A percentile compares a stretch with the other conserved stretches of the same genome.
These are phyloP conservation scores for Tetrahymena borealis DNA, from an alignment of 73 alveolate species.

Conservation along the genomic window DNA sequence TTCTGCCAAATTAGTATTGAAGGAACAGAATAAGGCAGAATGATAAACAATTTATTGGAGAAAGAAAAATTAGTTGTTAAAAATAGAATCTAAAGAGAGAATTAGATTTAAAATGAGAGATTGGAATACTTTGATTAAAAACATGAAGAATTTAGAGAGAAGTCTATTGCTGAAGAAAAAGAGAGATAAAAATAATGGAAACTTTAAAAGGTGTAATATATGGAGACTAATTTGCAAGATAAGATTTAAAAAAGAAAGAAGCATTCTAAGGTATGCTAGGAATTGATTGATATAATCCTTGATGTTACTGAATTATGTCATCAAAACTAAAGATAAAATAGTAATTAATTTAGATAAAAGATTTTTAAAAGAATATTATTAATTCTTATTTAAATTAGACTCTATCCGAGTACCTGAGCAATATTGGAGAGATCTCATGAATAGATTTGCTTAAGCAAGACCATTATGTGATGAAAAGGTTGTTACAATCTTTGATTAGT, in stretches of 20 bases:
- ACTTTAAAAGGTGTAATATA: neutral
- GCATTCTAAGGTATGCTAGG: neutral
- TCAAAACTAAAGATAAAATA: neutral
- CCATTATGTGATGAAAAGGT: neutral
- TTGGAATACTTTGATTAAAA: neutral
- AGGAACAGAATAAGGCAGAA: neutral
- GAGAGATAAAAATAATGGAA: neutral
- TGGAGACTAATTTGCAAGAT: neutral
- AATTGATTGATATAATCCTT: neutral
- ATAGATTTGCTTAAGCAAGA: neutral
- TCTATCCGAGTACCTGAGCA: neutral
- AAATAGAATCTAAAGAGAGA: neutral
- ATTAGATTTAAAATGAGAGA: neutral
- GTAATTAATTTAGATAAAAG: neutral
- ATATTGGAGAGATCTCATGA: neutral
- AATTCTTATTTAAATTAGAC: neutral
- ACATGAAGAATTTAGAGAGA: neutral
- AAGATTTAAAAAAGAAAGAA: neutral
- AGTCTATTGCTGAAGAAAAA: neutral
- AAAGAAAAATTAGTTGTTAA: neutral
- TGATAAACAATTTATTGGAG: neutral
- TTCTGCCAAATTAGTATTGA: neutral
- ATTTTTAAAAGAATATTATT: neutral
- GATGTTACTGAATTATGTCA: neutral
- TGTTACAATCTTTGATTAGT: neutral